Percentiles rank a stretch among this genome's conserved stretches.
These are phyloP conservation scores for Gloeopeniophorella convolvens DNA, from an alignment of 768 basidiomycete genomes.

Conservation along the genomic window DNA sequence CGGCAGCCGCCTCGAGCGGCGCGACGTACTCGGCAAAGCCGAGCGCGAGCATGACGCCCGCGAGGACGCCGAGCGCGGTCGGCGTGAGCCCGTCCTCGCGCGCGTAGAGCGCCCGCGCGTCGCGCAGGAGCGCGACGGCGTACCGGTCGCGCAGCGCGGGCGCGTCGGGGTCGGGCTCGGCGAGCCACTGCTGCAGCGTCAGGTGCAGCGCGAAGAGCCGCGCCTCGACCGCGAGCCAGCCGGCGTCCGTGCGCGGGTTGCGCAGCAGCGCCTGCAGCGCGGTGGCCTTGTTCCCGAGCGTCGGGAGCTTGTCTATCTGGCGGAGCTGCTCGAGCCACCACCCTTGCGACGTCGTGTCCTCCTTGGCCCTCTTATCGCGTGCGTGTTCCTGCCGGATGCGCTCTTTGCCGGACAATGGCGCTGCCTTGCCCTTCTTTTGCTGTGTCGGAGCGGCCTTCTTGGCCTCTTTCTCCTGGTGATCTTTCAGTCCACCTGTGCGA, in stretches of 20 bases:
- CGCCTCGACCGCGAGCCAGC: slow-evolving; percentile 44
- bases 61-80: slow-evolving; percentile 32
- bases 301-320: slow-evolving; percentile 30
- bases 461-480: no score
- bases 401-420: slow-evolving; percentile 32
- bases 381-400: slow-evolving; percentile 39
- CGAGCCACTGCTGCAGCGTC: slow-evolving; percentile 46
- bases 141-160: slow-evolving; percentile 38
- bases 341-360: slow-evolving; percentile 12
- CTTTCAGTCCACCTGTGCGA: no score
- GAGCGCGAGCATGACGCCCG: slow-evolving; percentile 35
- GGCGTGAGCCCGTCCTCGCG: slow-evolving; percentile 33
- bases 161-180: slow-evolving; percentile 35
- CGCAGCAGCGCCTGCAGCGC: slow-evolving; percentile 36
- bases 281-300: slow-evolving; percentile 28
- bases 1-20: slow-evolving; percentile 21
- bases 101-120: slow-evolving; percentile 40
- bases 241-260: slow-evolving; percentile 39
- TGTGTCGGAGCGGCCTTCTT: slow-evolving; percentile 14
- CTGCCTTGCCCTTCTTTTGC: slow-evolving; percentile 27
- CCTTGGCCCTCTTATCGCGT: slow-evolving; percentile 34
- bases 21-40: slow-evolving; percentile 41
- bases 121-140: slow-evolving; percentile 40
- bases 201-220: slow-evolving; percentile 48
- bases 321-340: slow-evolving; percentile 53